Conservation (phyloP, 2,329 filamentous ascomycete genomes). For the Cadophora malorum region DNA sequence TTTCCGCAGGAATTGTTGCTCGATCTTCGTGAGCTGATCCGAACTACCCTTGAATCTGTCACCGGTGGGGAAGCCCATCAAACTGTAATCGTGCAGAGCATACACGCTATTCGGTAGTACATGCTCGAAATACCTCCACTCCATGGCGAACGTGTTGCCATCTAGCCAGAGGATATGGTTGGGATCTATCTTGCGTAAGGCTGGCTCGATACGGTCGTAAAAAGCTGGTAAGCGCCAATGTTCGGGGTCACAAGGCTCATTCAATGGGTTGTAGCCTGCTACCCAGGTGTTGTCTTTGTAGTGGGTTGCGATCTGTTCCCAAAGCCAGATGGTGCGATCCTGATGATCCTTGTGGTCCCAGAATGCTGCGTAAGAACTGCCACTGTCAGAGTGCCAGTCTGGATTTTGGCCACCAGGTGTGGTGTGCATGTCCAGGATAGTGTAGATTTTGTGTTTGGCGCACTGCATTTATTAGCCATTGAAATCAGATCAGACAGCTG, state of each 20-base stretch:
- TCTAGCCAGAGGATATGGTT: conserved; percentile 59
- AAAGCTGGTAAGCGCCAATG: conserved; percentile 48
- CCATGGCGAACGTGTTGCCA: conserved; percentile 61
- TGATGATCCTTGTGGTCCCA: conserved; percentile 56
- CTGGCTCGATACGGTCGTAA: conserved; percentile 50
- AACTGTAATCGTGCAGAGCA: conserved; percentile 59
- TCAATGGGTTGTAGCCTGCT: conserved; percentile 44
- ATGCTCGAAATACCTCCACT: conserved; percentile 52
- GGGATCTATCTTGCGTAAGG: conserved; percentile 51
- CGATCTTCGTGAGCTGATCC: conserved; percentile 52
- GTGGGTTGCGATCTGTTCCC: conserved; percentile 51
- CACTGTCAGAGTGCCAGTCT: conserved; percentile 54
- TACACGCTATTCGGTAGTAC: conserved; percentile 58
- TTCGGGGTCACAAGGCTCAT: conserved; percentile 46
- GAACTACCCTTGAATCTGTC: conserved; percentile 51
- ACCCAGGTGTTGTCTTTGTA: conserved; percentile 51
- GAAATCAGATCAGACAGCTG: background rate
- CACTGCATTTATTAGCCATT: conserved; percentile 39
- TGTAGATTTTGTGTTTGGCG: conserved; percentile 51
- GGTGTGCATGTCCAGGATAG: conserved; percentile 54
- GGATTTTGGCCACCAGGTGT: conserved; percentile 55
- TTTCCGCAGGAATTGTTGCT: conserved; percentile 51
- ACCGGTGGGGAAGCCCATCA: conserved; percentile 55
- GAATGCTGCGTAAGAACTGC: conserved; percentile 50
- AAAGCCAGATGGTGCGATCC: conserved; percentile 53